Evolutionary conservation across 495 filamentous ascomycete species (phyloP).

Genomic region (Talaromyces trachyspermus): DNA sequence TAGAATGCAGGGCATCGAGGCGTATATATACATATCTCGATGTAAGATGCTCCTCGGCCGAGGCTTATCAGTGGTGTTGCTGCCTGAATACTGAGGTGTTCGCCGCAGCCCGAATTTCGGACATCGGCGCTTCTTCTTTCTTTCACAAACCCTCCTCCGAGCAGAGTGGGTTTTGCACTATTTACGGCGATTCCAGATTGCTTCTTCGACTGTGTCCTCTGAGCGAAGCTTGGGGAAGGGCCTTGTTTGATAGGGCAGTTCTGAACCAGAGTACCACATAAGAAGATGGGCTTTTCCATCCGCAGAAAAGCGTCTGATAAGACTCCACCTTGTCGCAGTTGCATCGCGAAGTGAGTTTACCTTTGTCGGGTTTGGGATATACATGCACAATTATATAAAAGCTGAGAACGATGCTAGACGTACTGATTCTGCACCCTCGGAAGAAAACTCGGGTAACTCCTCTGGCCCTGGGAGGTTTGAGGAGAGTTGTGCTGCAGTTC

Average conservation of each 20-base stretch:
- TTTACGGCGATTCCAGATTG: too few relatives aligned
- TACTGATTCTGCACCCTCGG: not conserved
- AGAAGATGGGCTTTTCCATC: slow-evolving; percentile 5
- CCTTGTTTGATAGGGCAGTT: not conserved
- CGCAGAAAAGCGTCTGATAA: slow-evolving; percentile 23
- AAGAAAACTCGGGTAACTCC: not conserved
- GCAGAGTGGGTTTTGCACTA: not conserved
- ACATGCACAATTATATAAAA: not conserved
- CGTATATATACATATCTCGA: not conserved
- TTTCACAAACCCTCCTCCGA: not conserved
- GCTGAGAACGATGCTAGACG: not conserved
- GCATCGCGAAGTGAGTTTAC: slow-evolving; percentile 8
- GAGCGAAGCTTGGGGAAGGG: not conserved
- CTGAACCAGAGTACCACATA: not conserved
- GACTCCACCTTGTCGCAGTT: slow-evolving; percentile 21
- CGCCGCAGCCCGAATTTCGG: not conserved
- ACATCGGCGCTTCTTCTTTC: not conserved
- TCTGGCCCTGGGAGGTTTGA: too few relatives aligned
- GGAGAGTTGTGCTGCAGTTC: too few relatives aligned
- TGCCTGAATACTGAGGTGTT: not conserved
- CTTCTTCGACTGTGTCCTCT: not conserved
- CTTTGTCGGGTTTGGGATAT: not conserved
- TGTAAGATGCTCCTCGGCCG: slow-evolving; percentile 2
- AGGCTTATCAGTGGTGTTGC: not conserved
- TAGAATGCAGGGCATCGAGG: not conserved